phyloP scores from a whole-genome alignment of 306 rosid genomes.

The Prunus dulcis region DNA sequence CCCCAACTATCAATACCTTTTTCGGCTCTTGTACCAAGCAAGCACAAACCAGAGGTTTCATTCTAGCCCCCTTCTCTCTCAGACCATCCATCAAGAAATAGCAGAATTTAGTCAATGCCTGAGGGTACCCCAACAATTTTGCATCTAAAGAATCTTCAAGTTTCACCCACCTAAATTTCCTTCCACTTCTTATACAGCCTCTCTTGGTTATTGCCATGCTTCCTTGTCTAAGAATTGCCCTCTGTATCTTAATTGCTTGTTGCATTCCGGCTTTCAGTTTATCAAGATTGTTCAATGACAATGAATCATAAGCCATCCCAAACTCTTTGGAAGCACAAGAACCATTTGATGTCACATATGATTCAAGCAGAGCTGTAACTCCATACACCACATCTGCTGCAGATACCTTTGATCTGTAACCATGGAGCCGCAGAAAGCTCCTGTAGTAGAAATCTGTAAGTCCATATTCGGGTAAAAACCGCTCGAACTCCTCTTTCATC shows the following conservation, averaged over 20 bases:
- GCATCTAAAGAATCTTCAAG: conserved; percentile 75
- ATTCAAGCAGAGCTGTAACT: conserved; percentile 89
- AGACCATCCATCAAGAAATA: conserved; percentile 94
- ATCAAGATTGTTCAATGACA: conserved; percentile 70
- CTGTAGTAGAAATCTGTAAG: conserved; percentile 85
- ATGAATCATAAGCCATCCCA: conserved; percentile 79
- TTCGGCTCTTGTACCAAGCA: conserved; percentile 77
- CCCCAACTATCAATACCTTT: conserved; percentile 81
- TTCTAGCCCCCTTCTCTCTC: conserved; percentile 86
- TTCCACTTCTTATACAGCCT: conserved; percentile 84
- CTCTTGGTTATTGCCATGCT: conserved; percentile 73
- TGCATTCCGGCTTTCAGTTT: conserved; percentile 85
- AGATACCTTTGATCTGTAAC: conserved; percentile 80
- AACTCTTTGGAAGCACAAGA: conserved; percentile 82
- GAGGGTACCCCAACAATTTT: conserved; percentile 78
- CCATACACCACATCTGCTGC: conserved; percentile 99
- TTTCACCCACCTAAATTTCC: conserved; percentile 90
- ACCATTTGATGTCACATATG: conserved; percentile 69
- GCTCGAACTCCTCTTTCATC: conserved; percentile 79
- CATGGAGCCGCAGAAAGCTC: conserved; percentile 69
- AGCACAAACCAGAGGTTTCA: conserved; percentile 96
- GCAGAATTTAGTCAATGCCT: conserved; percentile 87
- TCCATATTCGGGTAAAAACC: conserved; percentile 79
- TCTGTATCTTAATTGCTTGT: conserved; percentile 76
- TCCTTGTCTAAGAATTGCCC: conserved; percentile 90